These are phyloP conservation scores for Dendrocalamus latiflorus DNA, from an alignment of 202 grass and related monocot species.

Conservation along the genomic window DNA sequence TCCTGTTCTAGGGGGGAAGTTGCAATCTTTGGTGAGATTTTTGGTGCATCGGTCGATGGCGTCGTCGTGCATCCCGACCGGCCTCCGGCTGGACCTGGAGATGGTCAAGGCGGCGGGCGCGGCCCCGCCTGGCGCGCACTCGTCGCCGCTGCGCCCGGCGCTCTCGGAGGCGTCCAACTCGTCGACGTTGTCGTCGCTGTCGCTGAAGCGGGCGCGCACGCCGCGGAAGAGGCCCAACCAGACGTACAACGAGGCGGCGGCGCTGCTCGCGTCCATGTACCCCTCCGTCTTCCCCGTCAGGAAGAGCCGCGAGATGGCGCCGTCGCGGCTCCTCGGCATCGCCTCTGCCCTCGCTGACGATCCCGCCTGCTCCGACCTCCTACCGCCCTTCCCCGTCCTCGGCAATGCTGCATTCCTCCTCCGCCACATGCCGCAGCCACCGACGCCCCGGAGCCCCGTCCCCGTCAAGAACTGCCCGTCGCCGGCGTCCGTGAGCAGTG, in stretches of 20 bases:
- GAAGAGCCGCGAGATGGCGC: constrained; percentile 10
- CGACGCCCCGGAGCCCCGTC: constrained; percentile 26
- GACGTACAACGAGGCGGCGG: constrained; percentile 91
- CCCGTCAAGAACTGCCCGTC: constrained; percentile 30
- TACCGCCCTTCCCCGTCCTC: constrained; percentile 50
- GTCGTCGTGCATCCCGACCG: constrained; percentile 44
- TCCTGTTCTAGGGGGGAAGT: background rate
- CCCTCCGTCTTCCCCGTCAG: constrained; percentile 62
- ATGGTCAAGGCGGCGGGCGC: constrained; percentile 39
- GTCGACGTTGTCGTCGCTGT: constrained; percentile 51
- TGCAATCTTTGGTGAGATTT: background rate
- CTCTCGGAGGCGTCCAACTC: constrained; percentile 51
- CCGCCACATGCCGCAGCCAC: constrained; percentile 22
- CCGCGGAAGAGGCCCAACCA: constrained; percentile 84
- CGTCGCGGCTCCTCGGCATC: constrained; percentile 38
- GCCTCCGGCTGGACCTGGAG: constrained; percentile 60
- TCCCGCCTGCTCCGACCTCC: constrained; percentile 39
- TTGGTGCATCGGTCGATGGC: constrained; percentile 23
- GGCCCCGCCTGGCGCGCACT: too few species aligned
- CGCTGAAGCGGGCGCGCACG: constrained; percentile 67
- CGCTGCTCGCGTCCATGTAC: constrained; percentile 85
- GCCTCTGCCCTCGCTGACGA: constrained; percentile 51
- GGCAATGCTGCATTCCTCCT: constrained; percentile 55
- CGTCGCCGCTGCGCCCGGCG: constrained; percentile 36
- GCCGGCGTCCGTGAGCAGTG: constrained; percentile 40